A percentile compares a stretch with the other conserved stretches of the same genome.
Conservation (phyloP, 2,329 filamentous ascomycete species). For the Epicoccum nigrum region DNA sequence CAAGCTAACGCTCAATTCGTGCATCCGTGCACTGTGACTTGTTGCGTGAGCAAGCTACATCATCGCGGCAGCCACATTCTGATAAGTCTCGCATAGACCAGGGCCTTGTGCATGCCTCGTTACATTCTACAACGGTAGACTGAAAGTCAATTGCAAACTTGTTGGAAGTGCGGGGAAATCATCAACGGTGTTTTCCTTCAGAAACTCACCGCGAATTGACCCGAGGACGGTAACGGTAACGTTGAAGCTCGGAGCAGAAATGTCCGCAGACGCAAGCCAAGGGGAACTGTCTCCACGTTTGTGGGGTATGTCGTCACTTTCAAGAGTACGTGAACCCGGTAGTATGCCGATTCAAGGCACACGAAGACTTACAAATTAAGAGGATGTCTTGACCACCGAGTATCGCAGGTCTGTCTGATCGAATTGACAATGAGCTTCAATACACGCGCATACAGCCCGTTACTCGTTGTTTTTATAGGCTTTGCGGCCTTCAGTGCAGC, state of each 20-base stretch:
- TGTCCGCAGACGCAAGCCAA: conserved; percentile 1
- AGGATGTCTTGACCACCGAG: too few species aligned
- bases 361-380: background rate
- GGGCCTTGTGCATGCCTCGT: too few species aligned
- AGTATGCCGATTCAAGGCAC: background rate
- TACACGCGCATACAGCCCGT: background rate
- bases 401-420: background rate
- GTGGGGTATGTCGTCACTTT: conserved; percentile 12
- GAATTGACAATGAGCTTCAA: background rate
- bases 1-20: too few species aligned
- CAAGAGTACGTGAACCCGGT: background rate
- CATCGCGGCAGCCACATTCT: too few species aligned
- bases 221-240: conserved; percentile 1
- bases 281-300: conserved; percentile 1
- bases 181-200: background rate
- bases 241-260: too few species aligned
- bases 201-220: conserved; percentile 4
- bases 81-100: too few species aligned
- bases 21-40: too few species aligned
- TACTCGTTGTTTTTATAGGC: background rate
- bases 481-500: background rate
- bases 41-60: too few species aligned
- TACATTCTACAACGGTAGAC: too few species aligned
- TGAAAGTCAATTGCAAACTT: too few species aligned
- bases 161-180: background rate